Evolutionary conservation across 2,329 filamentous ascomycete genomes (phyloP).

Genomic region (Laburnicola sp.): DNA sequence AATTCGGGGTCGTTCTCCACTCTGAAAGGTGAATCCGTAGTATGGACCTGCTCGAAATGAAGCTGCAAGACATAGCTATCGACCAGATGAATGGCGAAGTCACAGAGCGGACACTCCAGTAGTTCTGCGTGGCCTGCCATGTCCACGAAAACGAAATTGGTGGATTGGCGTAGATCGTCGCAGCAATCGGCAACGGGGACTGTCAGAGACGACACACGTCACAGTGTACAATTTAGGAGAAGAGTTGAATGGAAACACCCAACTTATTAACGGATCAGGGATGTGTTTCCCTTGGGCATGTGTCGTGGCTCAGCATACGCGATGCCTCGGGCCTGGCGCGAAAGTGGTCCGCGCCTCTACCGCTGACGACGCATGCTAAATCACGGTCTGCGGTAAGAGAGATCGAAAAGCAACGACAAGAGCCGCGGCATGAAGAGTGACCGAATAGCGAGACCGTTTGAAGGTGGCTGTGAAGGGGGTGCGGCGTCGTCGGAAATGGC

Average conservation of each 20-base stretch:
- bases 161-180: slow-evolving; percentile 1
- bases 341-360: slow-evolving; percentile 9
- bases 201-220: not conserved
- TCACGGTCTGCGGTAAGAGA: not conserved
- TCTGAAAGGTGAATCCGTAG: slow-evolving; percentile 43
- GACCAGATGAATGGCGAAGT: slow-evolving; percentile 30
- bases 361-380: slow-evolving; percentile 20
- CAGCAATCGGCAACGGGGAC: not conserved
- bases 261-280: not conserved
- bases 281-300: not conserved
- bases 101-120: slow-evolving; percentile 43
- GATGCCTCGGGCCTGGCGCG: slow-evolving; percentile 1
- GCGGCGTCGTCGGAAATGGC: slow-evolving; percentile 1
- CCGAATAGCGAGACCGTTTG: slow-evolving; percentile 4
- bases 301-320: slow-evolving; percentile 23
- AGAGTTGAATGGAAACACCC: too few species aligned
- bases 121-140: slow-evolving; percentile 27
- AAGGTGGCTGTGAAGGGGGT: slow-evolving; percentile 17
- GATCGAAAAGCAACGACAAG: not conserved
- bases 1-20: slow-evolving; percentile 37
- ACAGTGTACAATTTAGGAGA: not conserved
- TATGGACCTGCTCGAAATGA: slow-evolving; percentile 48
- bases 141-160: slow-evolving; percentile 4
- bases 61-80: slow-evolving; percentile 43
- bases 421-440: not conserved